A percentile compares a stretch with the other conserved stretches of the same genome.
Conservation (phyloP, 768 basidiomycete genomes). For the Cystofilobasidium macerans region DNA sequence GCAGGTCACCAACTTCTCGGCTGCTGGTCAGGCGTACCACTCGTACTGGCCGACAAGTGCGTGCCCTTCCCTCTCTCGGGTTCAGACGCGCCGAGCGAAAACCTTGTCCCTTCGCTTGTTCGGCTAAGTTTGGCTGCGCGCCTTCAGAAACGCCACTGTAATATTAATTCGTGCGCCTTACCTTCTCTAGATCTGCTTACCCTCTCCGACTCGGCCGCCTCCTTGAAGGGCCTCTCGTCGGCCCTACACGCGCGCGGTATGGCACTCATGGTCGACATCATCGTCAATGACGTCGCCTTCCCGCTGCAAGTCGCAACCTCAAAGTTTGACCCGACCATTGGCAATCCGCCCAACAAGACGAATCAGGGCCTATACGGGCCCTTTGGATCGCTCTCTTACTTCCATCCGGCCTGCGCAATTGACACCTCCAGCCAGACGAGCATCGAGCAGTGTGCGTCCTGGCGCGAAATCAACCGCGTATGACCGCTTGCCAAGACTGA, state of each 20-base stretch:
- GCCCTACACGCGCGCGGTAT: constrained; percentile 20
- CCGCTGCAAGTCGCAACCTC: background rate
- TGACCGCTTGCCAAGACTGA: background rate
- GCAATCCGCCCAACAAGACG: background rate
- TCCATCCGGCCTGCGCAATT: constrained; percentile 17
- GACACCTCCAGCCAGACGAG: background rate
- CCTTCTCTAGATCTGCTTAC: background rate
- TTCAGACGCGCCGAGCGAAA: too few species aligned
- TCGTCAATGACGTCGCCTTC: constrained; percentile 23
- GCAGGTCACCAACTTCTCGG: constrained; percentile 46
- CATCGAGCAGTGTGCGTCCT: constrained; percentile 20
- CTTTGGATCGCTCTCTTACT: constrained; percentile 5
- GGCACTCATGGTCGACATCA: constrained; percentile 24
- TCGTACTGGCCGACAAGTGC: constrained; percentile 54
- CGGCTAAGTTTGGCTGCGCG: too few species aligned
- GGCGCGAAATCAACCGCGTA: background rate
- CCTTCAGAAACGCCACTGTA: too few species aligned
- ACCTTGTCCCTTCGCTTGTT: too few species aligned
- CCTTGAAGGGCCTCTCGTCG: constrained; percentile 7
- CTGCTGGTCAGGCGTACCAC: constrained; percentile 67
- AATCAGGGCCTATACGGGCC: constrained; percentile 12
- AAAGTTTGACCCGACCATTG: constrained; percentile 12
- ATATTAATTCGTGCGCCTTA: background rate
- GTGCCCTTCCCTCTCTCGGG: background rate
- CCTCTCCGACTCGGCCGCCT: background rate